Conservation (phyloP, 169 alveolate genomes). For the Miamiensis avidus region DNA sequence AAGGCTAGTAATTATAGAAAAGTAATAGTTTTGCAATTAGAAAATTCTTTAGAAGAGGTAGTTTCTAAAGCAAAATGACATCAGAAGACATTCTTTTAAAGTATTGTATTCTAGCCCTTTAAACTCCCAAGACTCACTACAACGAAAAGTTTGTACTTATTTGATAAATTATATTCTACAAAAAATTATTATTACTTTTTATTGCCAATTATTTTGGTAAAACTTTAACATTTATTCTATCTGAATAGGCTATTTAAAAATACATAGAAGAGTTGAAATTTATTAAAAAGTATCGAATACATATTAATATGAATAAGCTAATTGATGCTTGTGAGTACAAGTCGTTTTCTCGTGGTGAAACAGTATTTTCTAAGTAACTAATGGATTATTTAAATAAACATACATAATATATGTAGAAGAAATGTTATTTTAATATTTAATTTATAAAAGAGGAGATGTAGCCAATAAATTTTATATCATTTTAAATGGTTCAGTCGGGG, state of each 20-base stretch:
- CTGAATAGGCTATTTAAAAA: not conserved
- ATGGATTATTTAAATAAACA: no score
- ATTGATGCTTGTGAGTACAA: not conserved
- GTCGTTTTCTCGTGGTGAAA: not conserved
- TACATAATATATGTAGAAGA: not conserved
- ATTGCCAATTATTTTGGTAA: not conserved
- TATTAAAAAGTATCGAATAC: no score
- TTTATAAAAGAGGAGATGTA: not conserved
- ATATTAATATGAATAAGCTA: no score
- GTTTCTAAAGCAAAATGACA: no score
- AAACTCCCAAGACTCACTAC: not conserved
- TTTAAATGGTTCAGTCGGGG: not conserved
- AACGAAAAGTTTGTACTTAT: not conserved
- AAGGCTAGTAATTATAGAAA: no score
- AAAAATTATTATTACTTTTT: no score
- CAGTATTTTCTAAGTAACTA: not conserved
- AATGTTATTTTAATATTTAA: no score
- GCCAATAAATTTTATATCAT: not conserved
- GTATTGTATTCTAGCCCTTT: no score
- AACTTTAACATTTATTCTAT: no score
- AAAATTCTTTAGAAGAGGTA: not conserved
- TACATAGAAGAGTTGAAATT: not conserved
- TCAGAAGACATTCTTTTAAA: not conserved
- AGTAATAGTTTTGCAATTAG: no score
- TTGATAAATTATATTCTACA: no score